These are phyloP conservation scores for Parsonsia alboflavescens DNA, from an alignment of 257 asterid species.

Conservation along the genomic window DNA sequence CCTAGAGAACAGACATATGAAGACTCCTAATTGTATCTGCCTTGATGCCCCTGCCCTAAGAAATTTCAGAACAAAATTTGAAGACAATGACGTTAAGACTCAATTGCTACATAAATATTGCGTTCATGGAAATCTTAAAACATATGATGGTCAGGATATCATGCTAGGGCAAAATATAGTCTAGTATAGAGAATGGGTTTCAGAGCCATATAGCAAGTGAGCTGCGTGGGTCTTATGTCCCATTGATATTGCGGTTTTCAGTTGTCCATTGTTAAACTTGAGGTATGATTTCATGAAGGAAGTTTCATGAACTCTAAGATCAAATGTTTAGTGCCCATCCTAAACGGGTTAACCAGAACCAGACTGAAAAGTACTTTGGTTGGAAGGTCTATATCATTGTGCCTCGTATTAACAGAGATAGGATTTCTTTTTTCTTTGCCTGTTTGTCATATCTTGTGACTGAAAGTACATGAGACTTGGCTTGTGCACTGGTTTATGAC, in stretches of 20 bases:
- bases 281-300: no score
- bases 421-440: neutral
- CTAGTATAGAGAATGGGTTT: neutral
- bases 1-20: neutral
- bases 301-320: neutral
- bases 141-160: neutral
- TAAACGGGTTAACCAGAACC: neutral
- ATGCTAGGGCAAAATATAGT: neutral
- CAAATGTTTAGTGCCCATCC: neutral
- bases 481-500: neutral
- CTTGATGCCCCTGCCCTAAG: neutral
- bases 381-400: neutral
- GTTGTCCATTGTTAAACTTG: no score
- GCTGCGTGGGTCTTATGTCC: neutral
- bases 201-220: neutral
- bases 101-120: no score
- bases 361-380: neutral
- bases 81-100: neutral
- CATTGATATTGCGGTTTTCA: neutral
- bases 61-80: neutral
- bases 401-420: neutral
- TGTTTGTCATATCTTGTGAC: neutral
- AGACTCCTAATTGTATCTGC: neutral
- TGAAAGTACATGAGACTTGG: neutral
- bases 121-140: no score